Evolutionary conservation across 1,139 yeast genomes (phyloP), one percentile per base, ranked within the genome.

Genomic region (Zygotorulaspora mrakii): DNA sequence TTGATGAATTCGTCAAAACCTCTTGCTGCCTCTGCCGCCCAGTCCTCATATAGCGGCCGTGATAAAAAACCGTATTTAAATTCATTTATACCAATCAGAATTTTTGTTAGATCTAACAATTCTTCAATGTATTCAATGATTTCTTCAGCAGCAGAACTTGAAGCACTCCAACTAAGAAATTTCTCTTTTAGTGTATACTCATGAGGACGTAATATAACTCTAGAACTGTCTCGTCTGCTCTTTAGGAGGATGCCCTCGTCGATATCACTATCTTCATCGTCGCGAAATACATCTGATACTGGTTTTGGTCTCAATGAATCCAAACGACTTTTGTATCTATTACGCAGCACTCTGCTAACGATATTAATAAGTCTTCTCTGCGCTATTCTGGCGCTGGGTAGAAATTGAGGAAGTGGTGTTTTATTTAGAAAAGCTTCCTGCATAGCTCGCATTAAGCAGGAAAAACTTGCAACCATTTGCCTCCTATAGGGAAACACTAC

Each of bases 101-200:
- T 49, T 46, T 68, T 70, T 1, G 69, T 61, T 28, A 73, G 48
- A 36, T 63, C 66, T 3, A 66, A 48, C 7, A 73, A 53, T 46
- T 72, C 77, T 46, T 73, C 77, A 18, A 70, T 61, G 46, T 71
- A 73, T 37, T 69, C 74, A 32, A 73, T 70, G 22, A 73, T 62
- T 48, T 73, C 77, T 41, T 71, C 76, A 2, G 69, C 52, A 0
- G 75, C 74, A 2, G 74, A 67, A 42, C 69, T 68, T 1, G 74
- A 59, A 1, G 77, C 77, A 48, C 71, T 73, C 78, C 78, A 73
- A 36, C 73, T 65, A 53, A 73, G 58, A 45, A 69, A 68, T 41
- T 65, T 66, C 38, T 64, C 69, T 35, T 65, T 64, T n/a, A 68
- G 49, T 14, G 61, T 43, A 25, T 47, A 50, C 18, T 54, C 57